Evolutionary conservation across 73 alveolate species (phyloP), one percentile per base, ranked within the genome.

Genomic region (Symbiodinium pilosum): DNA sequence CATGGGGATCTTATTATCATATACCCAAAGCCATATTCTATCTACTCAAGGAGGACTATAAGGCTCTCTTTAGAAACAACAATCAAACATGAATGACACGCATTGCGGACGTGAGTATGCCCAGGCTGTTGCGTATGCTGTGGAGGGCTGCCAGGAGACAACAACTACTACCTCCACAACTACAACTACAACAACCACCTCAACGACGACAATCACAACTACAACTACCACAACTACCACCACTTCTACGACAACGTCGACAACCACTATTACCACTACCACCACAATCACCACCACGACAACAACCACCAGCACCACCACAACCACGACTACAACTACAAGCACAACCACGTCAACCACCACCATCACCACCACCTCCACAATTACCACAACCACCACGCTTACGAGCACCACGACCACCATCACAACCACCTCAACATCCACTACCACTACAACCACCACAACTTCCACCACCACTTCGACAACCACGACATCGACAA

Each of bases 111-210:
- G 59, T 14, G 6, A 47, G 21, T 47, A 47, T 56, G 39, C 81
- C 81, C 32, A 64, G 81, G 81, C 20, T 38, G 30, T 28, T 38
- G 81, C 81, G 38, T 64, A 64, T 9, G 81, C 18, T 38, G 0
- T 64, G 0, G 34, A 26, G 39, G 81, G 81, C 81, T 64, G 81
- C 39, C 20, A 24, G 34, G 81, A 64, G 30, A 64, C 81, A 2
- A 64, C 81, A 28, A 64, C 81, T 51, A 87, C 86, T 7, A 54
- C 94, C 24, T 87, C 94, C 24, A 87, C 94, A 39, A 87, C 84
- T 40, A 87, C 84, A 40, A 34, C 95, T 24, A 44, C 95, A 7
- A n/a, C 95, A 4, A 68, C 43, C 32, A 64, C 87, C 20, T 26
- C 87, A 47, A 39, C 87, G 26, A 89, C 87, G 2, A 59, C 87